phyloP scores from a whole-genome alignment of 768 basidiomycete genomes.

The Lactifluus subvellereus region DNA sequence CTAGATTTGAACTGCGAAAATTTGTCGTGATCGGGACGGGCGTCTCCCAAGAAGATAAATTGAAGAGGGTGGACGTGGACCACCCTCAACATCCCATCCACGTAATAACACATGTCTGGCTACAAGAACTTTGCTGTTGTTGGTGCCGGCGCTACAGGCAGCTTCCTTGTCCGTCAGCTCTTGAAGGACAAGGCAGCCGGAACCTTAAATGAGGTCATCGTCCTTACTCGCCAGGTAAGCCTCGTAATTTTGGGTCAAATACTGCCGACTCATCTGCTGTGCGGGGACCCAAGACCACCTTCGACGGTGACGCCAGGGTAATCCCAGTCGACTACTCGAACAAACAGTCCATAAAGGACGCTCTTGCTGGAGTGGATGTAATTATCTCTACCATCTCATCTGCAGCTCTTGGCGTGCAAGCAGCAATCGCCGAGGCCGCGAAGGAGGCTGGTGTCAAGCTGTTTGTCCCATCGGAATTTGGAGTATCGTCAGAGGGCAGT shows the following conservation, averaged over 20 bases:
- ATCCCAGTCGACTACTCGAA: slow-evolving; percentile 19
- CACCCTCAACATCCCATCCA: not conserved
- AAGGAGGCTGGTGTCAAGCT: slow-evolving; percentile 30
- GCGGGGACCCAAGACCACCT: slow-evolving; percentile 8
- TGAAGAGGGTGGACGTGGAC: not conserved
- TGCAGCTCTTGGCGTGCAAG: slow-evolving; percentile 19
- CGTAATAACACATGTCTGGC: slow-evolving; percentile 3
- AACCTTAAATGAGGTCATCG: slow-evolving; percentile 8
- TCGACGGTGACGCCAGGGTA: slow-evolving; percentile 3
- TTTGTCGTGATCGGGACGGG: no score
- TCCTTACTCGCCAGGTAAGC: slow-evolving; percentile 18
- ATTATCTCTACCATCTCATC: slow-evolving; percentile 18
- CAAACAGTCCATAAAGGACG: slow-evolving; percentile 8
- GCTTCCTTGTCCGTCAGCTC: slow-evolving; percentile 19
- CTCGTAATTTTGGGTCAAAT: not conserved
- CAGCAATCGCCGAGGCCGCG: slow-evolving; percentile 22
- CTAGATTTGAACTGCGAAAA: no score
- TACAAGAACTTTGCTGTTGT: slow-evolving; percentile 19
- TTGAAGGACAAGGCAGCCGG: slow-evolving; percentile 14
- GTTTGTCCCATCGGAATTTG: slow-evolving; percentile 33
- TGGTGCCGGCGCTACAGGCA: slow-evolving; percentile 5
- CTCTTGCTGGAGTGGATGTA: slow-evolving; percentile 15
- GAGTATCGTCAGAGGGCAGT: slow-evolving; percentile 18
- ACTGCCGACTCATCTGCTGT: not conserved
- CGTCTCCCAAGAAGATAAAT: not conserved